Base-by-base conservation (phyloP, 331 rosid species). In the Rosa hybrid region DNA sequence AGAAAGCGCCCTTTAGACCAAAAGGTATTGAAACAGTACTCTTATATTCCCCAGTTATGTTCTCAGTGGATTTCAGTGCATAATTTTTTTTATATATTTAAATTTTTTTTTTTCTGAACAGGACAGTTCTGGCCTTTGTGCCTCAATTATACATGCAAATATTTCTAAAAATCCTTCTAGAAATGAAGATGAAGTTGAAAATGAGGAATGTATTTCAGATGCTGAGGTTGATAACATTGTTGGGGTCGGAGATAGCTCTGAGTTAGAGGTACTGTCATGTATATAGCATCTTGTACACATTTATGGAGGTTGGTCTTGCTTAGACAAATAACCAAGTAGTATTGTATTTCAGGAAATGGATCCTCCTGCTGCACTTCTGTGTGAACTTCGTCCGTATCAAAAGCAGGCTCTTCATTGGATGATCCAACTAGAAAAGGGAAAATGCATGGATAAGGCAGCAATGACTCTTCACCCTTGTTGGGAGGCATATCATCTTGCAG, bases 381-480 rank as follows among this genome's bases (percentile, higher is more conserved):
- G 98, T 83, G 92, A 92, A 71, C 89, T 95, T 78, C 89, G 98
- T 59, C 92, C 96, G 17, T 95, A 92, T 90, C 98, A 95, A 83
- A 95, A 91, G 78, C 98, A 92, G 80, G 98, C 98, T 75, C 94
- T 95, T 84, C 72, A 87, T 82, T 95, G 97, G 98, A 95, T 95
- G 98, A 54, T 81, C 82, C 94, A 86, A 72, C 86, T 91, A 74
- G 98, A 95, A 94, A 92, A 86, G 85, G 98, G 98, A 79, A 88
- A 72, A 60, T 72, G 82, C 72, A 83, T 74, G 78, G 97, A 90
- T 77, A 88, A 84, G 80, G 95, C 88, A 5, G 86, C 91, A 75
- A 86, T 93, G 76, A 91, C 97, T 54, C 94, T 95, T 85, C 98
- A 95, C 84, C 98, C 98, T 67, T 92, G 98, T 82, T 95, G 98